Percentiles rank a stretch among this genome's conserved stretches.
Evolutionary conservation across 2,329 filamentous ascomycete genomes (phyloP).

Genomic region (Ophiostoma sp.): DNA sequence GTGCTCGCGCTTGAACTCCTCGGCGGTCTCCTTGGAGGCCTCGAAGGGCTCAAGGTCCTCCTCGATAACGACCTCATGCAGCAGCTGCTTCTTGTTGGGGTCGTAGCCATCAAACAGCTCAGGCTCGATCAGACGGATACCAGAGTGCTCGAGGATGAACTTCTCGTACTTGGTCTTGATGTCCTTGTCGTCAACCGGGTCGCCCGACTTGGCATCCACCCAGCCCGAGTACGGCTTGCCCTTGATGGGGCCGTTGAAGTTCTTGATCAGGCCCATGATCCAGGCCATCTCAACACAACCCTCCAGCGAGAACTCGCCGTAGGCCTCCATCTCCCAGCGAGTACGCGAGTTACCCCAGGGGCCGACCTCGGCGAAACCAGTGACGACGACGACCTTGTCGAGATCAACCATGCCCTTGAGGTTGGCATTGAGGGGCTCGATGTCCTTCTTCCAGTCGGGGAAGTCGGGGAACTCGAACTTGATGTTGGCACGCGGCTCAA

Average conservation of each 20-base stretch:
- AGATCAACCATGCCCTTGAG: conserved; percentile 98
- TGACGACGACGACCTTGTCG: conserved; percentile 96
- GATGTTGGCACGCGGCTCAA: conserved; percentile 94
- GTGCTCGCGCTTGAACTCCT: conserved; percentile 96
- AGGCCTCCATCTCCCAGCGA: conserved; percentile 98
- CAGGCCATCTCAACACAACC: conserved; percentile 99
- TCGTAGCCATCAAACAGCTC: conserved; percentile 97
- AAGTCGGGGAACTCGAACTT: conserved; percentile 93
- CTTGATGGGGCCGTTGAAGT: conserved; percentile 95
- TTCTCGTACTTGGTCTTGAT: conserved; percentile 98
- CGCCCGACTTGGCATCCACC: conserved; percentile 91
- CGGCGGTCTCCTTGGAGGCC: conserved; percentile 92
- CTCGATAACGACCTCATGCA: conserved; percentile 96
- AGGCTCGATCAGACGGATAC: conserved; percentile 96
- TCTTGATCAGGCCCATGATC: conserved; percentile 99
- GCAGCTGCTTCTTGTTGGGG: conserved; percentile 96
- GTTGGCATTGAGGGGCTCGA: conserved; percentile 82
- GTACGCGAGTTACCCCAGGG: conserved; percentile 99
- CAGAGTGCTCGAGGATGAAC: conserved; percentile 90
- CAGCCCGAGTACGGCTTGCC: conserved; percentile 95
- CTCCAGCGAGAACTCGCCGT: conserved; percentile 94
- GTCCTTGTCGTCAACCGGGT: conserved; percentile 97
- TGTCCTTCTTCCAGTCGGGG: conserved; percentile 87
- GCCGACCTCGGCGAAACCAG: conserved; percentile 92
- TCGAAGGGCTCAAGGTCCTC: conserved; percentile 97